Percentiles rank a stretch among this genome's conserved stretches.
phyloP scores from a whole-genome alignment of 2,329 filamentous ascomycete species.

The Orbilia blumenaviensis region DNA sequence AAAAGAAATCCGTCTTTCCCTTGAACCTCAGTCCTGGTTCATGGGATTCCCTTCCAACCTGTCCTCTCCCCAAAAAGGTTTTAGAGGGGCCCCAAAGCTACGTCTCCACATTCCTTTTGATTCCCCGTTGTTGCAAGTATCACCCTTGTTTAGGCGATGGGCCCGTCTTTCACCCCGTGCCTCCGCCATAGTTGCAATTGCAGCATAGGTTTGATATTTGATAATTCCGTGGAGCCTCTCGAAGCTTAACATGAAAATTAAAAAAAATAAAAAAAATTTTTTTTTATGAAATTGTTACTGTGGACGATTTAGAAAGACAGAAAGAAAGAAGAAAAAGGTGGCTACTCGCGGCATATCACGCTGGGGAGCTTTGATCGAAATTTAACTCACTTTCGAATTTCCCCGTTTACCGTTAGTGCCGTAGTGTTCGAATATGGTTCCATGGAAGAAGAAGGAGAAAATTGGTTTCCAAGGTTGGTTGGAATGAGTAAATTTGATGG shows the following conservation, averaged over 20 bases:
- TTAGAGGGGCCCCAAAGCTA: conserved; percentile 2
- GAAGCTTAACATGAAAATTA: no score
- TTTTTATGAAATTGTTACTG: no score
- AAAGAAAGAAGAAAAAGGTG: background rate
- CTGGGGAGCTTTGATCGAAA: background rate
- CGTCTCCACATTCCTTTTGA: background rate
- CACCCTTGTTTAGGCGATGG: conserved; percentile 27
- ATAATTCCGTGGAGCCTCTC: background rate
- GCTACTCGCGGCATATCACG: background rate
- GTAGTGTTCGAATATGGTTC: background rate
- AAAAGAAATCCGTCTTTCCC: background rate
- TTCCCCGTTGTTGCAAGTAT: conserved; percentile 30
- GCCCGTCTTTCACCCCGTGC: background rate
- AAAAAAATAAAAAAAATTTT: no score
- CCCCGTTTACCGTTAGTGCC: background rate
- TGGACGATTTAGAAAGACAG: no score
- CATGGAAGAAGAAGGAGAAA: background rate
- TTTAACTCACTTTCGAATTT: background rate
- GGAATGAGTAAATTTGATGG: conserved; percentile 8
- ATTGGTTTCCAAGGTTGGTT: background rate
- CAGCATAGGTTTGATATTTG: background rate
- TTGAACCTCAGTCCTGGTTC: conserved; percentile 41
- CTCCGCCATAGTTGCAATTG: background rate
- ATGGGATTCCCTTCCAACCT: conserved; percentile 22
- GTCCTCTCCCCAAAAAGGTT: conserved; percentile 1